Conservation (phyloP, 2,329 filamentous ascomycete genomes). For the Trichoderma simmonsii region DNA sequence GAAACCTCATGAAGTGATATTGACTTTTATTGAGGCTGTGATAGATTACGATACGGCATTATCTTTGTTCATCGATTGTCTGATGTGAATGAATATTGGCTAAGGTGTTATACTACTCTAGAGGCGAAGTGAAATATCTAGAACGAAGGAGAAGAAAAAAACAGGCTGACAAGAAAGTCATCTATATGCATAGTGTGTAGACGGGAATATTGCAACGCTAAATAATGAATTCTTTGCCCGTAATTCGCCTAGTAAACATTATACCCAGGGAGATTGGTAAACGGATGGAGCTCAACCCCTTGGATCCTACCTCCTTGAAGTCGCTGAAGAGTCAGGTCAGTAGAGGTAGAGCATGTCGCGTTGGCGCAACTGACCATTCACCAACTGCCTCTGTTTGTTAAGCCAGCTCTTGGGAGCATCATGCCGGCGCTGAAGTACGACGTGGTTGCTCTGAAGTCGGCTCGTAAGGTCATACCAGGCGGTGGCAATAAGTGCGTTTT, state of each 20-base stretch:
- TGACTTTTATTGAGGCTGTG: background rate
- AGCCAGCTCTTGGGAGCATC: conserved; percentile 79
- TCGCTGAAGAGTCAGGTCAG: conserved; percentile 42
- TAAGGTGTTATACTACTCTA: background rate
- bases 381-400: conserved; percentile 74
- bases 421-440: conserved; percentile 70
- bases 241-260: background rate
- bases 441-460: conserved; percentile 77
- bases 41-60: background rate
- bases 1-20: background rate
- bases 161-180: background rate
- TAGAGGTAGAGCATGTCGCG: conserved; percentile 44
- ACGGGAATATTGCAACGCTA: background rate
- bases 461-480: conserved; percentile 83
- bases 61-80: background rate
- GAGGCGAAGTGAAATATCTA: background rate
- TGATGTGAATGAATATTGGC: background rate
- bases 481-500: conserved; percentile 75
- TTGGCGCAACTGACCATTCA: conserved; percentile 54
- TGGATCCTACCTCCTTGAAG: conserved; percentile 45
- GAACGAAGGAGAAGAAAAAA: background rate
- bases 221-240: background rate
- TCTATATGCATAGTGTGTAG: background rate
- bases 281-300: conserved; percentile 28
- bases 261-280: background rate